Conservation (phyloP, 2,329 filamentous ascomycete species). For the Beauveria sp. region DNA sequence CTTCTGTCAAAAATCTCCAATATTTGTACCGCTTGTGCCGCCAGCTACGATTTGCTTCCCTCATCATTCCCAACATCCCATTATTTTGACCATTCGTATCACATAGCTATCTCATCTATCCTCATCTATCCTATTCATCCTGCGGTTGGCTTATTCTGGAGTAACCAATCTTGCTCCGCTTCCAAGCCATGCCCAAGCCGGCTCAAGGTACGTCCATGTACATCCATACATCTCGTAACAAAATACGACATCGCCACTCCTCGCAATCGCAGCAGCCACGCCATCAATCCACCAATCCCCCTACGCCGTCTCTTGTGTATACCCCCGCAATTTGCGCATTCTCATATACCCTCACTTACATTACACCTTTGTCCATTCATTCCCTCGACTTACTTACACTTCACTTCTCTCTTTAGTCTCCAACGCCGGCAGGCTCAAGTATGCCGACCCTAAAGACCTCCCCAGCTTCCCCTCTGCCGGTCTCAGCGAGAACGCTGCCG, state of each 20-base stretch:
- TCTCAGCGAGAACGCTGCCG: slow-evolving; percentile 46
- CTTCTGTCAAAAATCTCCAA: no score
- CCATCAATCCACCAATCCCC: slow-evolving; percentile 6
- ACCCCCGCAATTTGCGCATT: slow-evolving; percentile 1
- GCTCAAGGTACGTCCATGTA: slow-evolving; percentile 6
- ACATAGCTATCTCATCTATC: no score
- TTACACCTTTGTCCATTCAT: not conserved
- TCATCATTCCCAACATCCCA: no score
- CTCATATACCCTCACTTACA: not conserved
- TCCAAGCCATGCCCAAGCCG: slow-evolving; percentile 6
- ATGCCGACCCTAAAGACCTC: slow-evolving; percentile 64
- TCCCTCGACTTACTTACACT: not conserved
- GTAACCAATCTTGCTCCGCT: not conserved
- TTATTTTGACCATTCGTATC: no score
- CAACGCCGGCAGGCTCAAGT: slow-evolving; percentile 48
- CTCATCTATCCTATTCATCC: not conserved
- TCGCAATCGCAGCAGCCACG: slow-evolving; percentile 6
- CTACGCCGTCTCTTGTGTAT: not conserved
- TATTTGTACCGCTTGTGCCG: no score
- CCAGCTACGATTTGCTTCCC: no score
- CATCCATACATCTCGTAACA: not conserved
- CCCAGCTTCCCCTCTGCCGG: slow-evolving; percentile 67
- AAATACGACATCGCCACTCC: slow-evolving; percentile 3
- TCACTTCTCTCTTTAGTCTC: slow-evolving; percentile 18
- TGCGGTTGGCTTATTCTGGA: not conserved